Evolutionary conservation across 2,329 filamentous ascomycete genomes (phyloP).

Genomic region (Thelonectria discophora): DNA sequence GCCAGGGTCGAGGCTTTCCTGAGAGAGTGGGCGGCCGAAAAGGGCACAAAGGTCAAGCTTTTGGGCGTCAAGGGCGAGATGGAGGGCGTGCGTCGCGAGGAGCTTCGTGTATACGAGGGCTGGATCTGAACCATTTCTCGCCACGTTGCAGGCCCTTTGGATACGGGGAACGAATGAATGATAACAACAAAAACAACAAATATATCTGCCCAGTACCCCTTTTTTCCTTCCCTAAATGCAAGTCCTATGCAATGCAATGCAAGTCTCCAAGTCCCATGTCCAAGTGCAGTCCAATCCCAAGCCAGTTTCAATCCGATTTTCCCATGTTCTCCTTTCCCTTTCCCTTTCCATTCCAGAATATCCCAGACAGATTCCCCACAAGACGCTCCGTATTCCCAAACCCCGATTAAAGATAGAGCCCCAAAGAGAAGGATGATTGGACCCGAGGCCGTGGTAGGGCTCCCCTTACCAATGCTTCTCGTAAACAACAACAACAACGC

Average conservation of each 20-base stretch:
- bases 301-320: no score
- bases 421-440: neutral
- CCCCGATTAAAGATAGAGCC: neutral
- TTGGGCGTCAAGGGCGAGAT: constrained; percentile 77
- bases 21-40: constrained; percentile 68
- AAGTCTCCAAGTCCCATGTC: neutral
- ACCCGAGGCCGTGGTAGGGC: neutral
- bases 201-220: neutral
- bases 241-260: neutral
- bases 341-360: neutral
- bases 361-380: constrained; percentile 3
- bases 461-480: no score
- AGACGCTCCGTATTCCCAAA: constrained; percentile 14
- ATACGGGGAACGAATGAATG: neutral
- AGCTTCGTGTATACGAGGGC: constrained; percentile 52
- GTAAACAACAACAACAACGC: neutral
- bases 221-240: neutral
- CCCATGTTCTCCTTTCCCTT: no score
- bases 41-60: constrained; percentile 71
- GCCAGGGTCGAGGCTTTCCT: constrained; percentile 69
- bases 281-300: no score
- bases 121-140: constrained; percentile 49
- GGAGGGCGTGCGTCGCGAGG: constrained; percentile 67
- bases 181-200: neutral
- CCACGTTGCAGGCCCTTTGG: neutral